A percentile compares a stretch with the other conserved stretches of the same genome.
Evolutionary conservation across 352 stramenopile genomes (phyloP).

Genomic region (Globisporangium uncinulatum): DNA sequence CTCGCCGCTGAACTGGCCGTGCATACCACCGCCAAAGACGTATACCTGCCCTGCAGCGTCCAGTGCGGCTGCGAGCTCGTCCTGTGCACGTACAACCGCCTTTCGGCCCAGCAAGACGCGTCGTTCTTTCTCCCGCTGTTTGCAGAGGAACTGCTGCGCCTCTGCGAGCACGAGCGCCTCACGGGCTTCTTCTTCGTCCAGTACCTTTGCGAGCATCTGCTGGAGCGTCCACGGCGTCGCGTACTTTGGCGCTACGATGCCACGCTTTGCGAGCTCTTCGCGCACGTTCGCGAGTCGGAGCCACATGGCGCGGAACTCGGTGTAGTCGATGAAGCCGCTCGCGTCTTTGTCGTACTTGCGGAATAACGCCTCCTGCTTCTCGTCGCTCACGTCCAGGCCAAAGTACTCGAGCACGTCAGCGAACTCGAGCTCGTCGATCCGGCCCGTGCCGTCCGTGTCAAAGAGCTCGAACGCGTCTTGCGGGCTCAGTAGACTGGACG

Average conservation of each 20-base stretch:
- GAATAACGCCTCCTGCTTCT: slow-evolving; percentile 90
- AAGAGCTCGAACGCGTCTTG: slow-evolving; percentile 91
- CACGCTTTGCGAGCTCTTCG: slow-evolving; percentile 82
- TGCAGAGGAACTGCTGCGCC: slow-evolving; percentile 64
- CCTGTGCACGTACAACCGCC: slow-evolving; percentile 63
- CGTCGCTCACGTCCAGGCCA: slow-evolving; percentile 81
- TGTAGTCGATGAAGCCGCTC: slow-evolving; percentile 90
- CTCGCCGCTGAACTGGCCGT: slow-evolving; percentile 75
- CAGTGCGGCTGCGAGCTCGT: slow-evolving; percentile 81
- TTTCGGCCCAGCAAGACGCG: slow-evolving; percentile 33
- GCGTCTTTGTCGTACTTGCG: slow-evolving; percentile 91
- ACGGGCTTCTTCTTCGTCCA: slow-evolving; percentile 87
- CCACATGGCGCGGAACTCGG: slow-evolving; percentile 93
- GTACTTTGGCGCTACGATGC: slow-evolving; percentile 87
- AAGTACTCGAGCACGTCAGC: slow-evolving; percentile 93
- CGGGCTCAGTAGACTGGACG: slow-evolving; percentile 75
- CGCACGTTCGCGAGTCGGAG: slow-evolving; percentile 72
- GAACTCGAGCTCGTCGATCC: slow-evolving; percentile 93
- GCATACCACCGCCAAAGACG: slow-evolving; percentile 83
- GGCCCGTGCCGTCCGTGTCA: slow-evolving; percentile 82
- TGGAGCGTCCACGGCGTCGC: slow-evolving; percentile 70
- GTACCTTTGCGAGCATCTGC: slow-evolving; percentile 79
- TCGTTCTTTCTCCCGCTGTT: slow-evolving; percentile 67
- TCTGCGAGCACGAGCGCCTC: slow-evolving; percentile 79
- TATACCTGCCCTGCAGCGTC: slow-evolving; percentile 92